These are phyloP conservation scores for Xanthoconium purpureum DNA, from an alignment of 768 basidiomycete species.

Conservation along the genomic window DNA sequence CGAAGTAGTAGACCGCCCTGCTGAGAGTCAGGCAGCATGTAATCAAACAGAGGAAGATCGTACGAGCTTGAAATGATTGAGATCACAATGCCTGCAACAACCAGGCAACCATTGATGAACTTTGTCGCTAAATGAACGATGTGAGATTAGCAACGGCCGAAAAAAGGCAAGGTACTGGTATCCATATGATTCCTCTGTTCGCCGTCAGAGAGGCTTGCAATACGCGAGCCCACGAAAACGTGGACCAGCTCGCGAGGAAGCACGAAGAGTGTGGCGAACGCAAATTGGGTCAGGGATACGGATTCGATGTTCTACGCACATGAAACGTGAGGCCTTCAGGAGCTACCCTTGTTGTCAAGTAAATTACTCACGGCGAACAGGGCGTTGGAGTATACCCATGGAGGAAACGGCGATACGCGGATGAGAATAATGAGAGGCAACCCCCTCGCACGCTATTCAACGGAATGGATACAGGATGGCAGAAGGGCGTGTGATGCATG, in stretches of 20 bases:
- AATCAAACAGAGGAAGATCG: conserved; percentile 25
- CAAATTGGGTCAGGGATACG: conserved; percentile 73
- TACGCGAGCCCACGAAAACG: conserved; percentile 74
- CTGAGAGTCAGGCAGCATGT: conserved; percentile 8
- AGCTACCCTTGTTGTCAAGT: neutral
- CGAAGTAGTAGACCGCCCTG: conserved; percentile 65
- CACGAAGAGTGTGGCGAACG: conserved; percentile 65
- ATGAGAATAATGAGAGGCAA: conserved; percentile 80
- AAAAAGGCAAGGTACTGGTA: conserved; percentile 44
- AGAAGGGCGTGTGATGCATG: neutral
- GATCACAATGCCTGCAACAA: conserved; percentile 57
- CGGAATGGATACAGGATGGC: neutral
- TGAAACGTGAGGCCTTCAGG: conserved; percentile 1
- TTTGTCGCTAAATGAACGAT: conserved; percentile 48
- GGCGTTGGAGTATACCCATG: conserved; percentile 84
- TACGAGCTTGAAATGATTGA: conserved; percentile 67
- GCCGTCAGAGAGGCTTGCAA: conserved; percentile 74
- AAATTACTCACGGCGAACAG: conserved; percentile 63
- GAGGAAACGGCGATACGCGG: conserved; percentile 77
- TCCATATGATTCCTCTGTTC: conserved; percentile 75
- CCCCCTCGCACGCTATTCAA: conserved; percentile 62
- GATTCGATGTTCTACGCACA: conserved; percentile 60
- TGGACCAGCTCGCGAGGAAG: conserved; percentile 72
- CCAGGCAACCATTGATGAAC: conserved; percentile 57
- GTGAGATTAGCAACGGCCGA: conserved; percentile 4